phyloP scores from a whole-genome alignment of 352 stramenopile species.

The Pythium aphanidermatum region DNA sequence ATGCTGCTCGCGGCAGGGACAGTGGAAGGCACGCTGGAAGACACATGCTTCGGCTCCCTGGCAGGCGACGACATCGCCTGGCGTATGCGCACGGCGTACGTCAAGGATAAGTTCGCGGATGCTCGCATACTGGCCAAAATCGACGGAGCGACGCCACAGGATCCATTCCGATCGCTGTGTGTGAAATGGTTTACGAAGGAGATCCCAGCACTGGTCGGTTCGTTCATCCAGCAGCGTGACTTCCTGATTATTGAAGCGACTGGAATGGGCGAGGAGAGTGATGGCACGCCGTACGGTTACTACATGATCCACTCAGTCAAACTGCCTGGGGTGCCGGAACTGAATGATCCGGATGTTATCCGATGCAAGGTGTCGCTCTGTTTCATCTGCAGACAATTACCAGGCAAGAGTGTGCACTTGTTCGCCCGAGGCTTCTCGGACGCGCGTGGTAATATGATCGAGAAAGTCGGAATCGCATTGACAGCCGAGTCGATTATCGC shows the following conservation, averaged over 20 bases:
- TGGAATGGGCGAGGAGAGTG: slow-evolving; percentile 26
- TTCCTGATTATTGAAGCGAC: slow-evolving; percentile 44
- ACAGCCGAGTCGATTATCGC: slow-evolving; percentile 36
- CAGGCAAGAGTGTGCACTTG: slow-evolving; percentile 23
- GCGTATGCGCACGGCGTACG: slow-evolving; percentile 37
- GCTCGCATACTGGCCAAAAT: slow-evolving; percentile 36
- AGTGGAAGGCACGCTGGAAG: slow-evolving; percentile 43
- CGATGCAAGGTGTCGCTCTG: slow-evolving; percentile 41
- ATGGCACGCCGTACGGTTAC: slow-evolving; percentile 35
- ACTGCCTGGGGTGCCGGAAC: slow-evolving; percentile 27
- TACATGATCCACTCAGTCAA: slow-evolving; percentile 49
- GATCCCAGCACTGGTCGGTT: slow-evolving; percentile 26
- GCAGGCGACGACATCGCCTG: slow-evolving; percentile 34
- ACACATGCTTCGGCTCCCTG: slow-evolving; percentile 41
- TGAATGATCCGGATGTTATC: slow-evolving; percentile 36
- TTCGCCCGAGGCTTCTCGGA: slow-evolving; percentile 47
- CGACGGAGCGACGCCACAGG: slow-evolving; percentile 17
- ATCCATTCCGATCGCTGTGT: slow-evolving; percentile 41
- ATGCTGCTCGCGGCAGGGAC: slow-evolving; percentile 34
- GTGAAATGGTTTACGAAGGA: slow-evolving; percentile 62
- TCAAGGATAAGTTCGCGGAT: slow-evolving; percentile 47
- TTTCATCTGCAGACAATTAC: slow-evolving; percentile 34
- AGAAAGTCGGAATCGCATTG: slow-evolving; percentile 31
- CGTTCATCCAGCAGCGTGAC: slow-evolving; percentile 41
- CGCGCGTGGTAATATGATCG: slow-evolving; percentile 35